Percentiles rank a stretch among this genome's conserved stretches.
Evolutionary conservation across 495 filamentous ascomycete genomes (phyloP).

Genomic region (Neurospora cerealis): DNA sequence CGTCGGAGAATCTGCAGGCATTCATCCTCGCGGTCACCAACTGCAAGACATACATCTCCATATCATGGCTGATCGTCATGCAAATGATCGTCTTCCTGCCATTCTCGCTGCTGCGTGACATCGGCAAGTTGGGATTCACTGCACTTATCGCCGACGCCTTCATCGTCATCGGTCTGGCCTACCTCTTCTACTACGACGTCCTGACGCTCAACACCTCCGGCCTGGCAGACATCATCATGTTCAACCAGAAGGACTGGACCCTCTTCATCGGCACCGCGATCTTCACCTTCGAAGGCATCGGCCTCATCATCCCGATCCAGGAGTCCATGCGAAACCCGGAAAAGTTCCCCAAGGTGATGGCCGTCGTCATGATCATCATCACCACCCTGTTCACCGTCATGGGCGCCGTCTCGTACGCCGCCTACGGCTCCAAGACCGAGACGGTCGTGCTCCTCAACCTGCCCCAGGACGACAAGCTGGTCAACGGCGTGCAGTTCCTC

Average conservation of each 20-base stretch:
- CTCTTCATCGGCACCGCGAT: constrained; percentile 97
- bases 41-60: constrained; percentile 69
- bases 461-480: constrained; percentile 89
- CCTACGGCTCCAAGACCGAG: constrained; percentile 87
- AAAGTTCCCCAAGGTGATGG: constrained; percentile 81
- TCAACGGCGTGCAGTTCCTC: constrained; percentile 91
- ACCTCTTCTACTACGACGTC: constrained; percentile 94
- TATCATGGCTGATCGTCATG: constrained; percentile 82
- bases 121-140: constrained; percentile 85
- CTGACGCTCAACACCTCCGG: constrained; percentile 71
- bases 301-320: constrained; percentile 97
- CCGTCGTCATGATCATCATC: constrained; percentile 86
- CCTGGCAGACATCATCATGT: constrained; percentile 70
- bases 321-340: constrained; percentile 85
- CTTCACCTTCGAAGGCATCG: constrained; percentile 97
- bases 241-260: constrained; percentile 86
- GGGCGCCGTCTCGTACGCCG: constrained; percentile 89
- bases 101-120: constrained; percentile 86
- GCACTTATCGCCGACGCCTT: constrained; percentile 88
- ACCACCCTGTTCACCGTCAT: constrained; percentile 82
- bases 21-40: constrained; percentile 78
- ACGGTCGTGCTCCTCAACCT: constrained; percentile 94
- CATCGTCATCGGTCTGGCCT: constrained; percentile 83
- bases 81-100: constrained; percentile 91
- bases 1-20: constrained; percentile 87